phyloP scores from a whole-genome alignment of 23 red algal species.

The Gracilaria domingensis region DNA sequence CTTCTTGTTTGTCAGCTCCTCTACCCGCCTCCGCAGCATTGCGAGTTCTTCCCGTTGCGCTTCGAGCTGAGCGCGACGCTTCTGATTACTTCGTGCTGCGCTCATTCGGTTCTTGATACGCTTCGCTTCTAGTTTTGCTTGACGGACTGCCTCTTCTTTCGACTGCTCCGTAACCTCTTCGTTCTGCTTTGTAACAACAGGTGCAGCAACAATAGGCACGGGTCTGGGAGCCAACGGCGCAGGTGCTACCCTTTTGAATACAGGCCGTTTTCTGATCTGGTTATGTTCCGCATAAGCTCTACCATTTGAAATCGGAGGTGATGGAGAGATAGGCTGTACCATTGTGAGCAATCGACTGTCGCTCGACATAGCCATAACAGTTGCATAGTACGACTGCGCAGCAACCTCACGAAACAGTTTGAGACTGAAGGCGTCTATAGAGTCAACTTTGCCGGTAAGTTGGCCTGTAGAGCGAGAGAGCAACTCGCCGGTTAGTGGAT shows the following conservation, averaged over 20 bases:
- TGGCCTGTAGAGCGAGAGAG: slow-evolving; percentile 48
- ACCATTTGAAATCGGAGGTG: slow-evolving; percentile 3
- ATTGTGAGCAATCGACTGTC: slow-evolving; percentile 43
- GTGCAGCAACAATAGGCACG: slow-evolving; percentile 36
- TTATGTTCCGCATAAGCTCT: neutral
- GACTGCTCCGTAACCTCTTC: neutral
- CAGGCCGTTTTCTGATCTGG: neutral
- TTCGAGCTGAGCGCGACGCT: slow-evolving; percentile 49
- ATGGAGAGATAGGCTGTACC: neutral
- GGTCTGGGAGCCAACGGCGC: slow-evolving; percentile 49
- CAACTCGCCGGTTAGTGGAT: slow-evolving; percentile 59
- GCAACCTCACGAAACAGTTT: slow-evolving; percentile 27
- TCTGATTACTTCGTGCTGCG: slow-evolving; percentile 61
- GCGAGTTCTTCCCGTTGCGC: slow-evolving; percentile 52
- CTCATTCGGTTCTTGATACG: slow-evolving; percentile 71
- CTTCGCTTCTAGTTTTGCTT: slow-evolving; percentile 56
- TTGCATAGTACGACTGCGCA: slow-evolving; percentile 55
- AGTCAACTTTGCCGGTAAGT: slow-evolving; percentile 34
- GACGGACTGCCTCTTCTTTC: slow-evolving; percentile 36
- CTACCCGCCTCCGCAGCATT: slow-evolving; percentile 19
- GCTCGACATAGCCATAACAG: slow-evolving; percentile 34
- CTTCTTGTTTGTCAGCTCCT: slow-evolving; percentile 45
- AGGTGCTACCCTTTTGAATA: slow-evolving; percentile 22
- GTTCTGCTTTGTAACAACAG: neutral
- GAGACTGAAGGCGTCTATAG: slow-evolving; percentile 4